A percentile compares a stretch with the other conserved stretches of the same genome.
Evolutionary conservation across 2,329 filamentous ascomycete species (phyloP).

Genomic region (Talaromyces sp.): DNA sequence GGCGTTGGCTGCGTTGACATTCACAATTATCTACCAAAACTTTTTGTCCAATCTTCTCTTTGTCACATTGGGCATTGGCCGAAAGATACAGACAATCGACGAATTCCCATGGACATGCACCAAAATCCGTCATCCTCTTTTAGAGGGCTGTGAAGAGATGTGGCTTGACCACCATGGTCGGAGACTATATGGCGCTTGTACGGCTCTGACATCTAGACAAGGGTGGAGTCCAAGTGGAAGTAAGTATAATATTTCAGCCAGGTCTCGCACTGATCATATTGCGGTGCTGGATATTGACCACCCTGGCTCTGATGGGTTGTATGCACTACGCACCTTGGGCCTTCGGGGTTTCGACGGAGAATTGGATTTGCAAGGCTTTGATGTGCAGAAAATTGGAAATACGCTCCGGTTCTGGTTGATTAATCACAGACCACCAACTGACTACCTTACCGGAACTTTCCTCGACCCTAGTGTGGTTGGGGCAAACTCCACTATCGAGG

Average conservation of each 20-base stretch:
- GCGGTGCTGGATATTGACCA: conserved; percentile 29
- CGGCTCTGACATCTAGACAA: conserved; percentile 21
- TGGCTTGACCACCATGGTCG: conserved; percentile 27
- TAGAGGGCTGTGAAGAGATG: conserved; percentile 31
- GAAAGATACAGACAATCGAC: conserved; percentile 29
- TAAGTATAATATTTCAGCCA: conserved; percentile 23
- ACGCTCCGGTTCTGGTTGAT: conserved; percentile 32
- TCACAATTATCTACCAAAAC: not conserved
- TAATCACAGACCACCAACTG: conserved; percentile 34
- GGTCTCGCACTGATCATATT: conserved; percentile 26
- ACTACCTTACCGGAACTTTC: conserved; percentile 28
- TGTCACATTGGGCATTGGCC: conserved; percentile 29
- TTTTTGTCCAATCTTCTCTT: conserved; percentile 24
- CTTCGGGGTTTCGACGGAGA: conserved; percentile 21
- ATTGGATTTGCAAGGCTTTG: conserved; percentile 34
- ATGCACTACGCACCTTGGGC: conserved; percentile 23
- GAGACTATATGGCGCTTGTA: conserved; percentile 28
- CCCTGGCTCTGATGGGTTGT: conserved; percentile 21
- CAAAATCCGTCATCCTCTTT: conserved; percentile 25
- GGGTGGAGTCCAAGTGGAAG: conserved; percentile 26
- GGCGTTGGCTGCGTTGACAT: not conserved
- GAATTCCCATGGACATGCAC: conserved; percentile 30
- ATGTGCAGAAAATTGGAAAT: conserved; percentile 27
- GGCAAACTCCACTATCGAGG: conserved; percentile 38
- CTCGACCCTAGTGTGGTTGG: conserved; percentile 31